phyloP scores from a whole-genome alignment of 1,284 basidiomycete species.

The Ganoderma lucidum region DNA sequence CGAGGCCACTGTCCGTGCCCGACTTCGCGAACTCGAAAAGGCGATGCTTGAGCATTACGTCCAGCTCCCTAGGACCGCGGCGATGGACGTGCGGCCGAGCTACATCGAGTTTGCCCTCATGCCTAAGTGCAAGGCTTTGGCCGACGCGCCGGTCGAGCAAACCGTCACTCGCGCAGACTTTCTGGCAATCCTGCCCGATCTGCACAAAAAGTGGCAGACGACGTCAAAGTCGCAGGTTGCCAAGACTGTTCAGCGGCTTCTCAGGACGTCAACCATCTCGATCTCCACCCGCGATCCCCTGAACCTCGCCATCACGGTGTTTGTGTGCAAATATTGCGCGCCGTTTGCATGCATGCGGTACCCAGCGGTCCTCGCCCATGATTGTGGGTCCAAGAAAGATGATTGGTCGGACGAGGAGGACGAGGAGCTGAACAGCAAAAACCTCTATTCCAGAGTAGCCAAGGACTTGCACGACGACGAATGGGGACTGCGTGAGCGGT shows the following conservation, averaged over 20 bases:
- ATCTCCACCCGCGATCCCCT: slow-evolving; percentile 10
- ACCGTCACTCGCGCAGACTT: slow-evolving; percentile 11
- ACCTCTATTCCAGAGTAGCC: background rate
- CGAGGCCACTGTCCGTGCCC: background rate
- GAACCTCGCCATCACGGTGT: slow-evolving; percentile 16
- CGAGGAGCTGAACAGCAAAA: background rate
- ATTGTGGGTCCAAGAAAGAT: background rate
- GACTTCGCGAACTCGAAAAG: slow-evolving; percentile 6
- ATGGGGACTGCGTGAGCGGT: background rate
- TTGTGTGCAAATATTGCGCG: background rate
- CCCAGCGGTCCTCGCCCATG: slow-evolving; percentile 7
- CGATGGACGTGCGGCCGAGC: slow-evolving; percentile 10
- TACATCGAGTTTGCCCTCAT: slow-evolving; percentile 17
- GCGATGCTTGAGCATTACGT: slow-evolving; percentile 13
- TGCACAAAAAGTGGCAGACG: slow-evolving; percentile 3
- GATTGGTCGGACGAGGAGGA: background rate
- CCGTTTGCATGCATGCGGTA: slow-evolving; percentile 2
- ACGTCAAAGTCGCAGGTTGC: slow-evolving; percentile 4
- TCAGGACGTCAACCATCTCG: background rate
- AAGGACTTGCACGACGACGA: background rate
- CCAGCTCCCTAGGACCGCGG: slow-evolving; percentile 1
- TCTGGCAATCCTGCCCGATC: background rate
- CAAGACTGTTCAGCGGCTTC: background rate
- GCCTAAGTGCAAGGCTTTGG: slow-evolving; percentile 1
- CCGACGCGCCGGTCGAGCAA: slow-evolving; percentile 4